Evolutionary conservation across 2,329 filamentous ascomycete genomes (phyloP), one percentile per base, ranked within the genome.

Genomic region (Ophiostoma triangulosporum): DNA sequence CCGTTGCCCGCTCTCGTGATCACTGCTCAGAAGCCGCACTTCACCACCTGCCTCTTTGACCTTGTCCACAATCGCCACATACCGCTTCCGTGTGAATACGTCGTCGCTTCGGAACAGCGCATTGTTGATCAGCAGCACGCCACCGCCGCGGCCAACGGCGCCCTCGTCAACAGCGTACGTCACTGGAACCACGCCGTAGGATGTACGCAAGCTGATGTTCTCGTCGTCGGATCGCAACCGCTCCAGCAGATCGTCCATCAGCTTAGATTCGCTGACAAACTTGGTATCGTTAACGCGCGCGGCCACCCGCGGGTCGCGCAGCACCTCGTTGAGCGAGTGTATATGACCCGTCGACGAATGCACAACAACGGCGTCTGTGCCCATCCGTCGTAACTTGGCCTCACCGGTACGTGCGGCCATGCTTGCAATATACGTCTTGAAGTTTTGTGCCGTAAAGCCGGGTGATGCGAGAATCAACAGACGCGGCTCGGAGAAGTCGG

Each of bases 1-100:
- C 56, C 89, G 75, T 70, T 85, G 84, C 1, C 93, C 93, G 65
- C 90, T 96, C 71, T 96, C 91, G 66, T 97, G 91, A 63, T 94
- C 85, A 62, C 86, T 90, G 66, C 91, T 97, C 27, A 97, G 69
- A n/a, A 97, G 80, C 52, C 87, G 75, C 1, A 88, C 87, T 59
- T 96, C 89, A 1, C 91, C 93, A 5, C 91, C 93, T 58, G 88
- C 83, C 3, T 82, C 82, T 59, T 83, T 81, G n/a, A 97, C 91
- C 57, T 83, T 83, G 65, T 97, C 91, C 3, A 97, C 90, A 46
- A 97, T 73, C 8, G 72, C 72, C 1, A 97, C 91, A 74, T 90
- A 97, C 58, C 82, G 78, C 64, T 83, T 86, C 60, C 93, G 75
- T 55, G 81, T 83, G 1, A 73, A 76, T 6, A 96, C 76, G 54